Evolutionary conservation across 2,329 filamentous ascomycete species (phyloP).

Genomic region (Cercospora beticola): DNA sequence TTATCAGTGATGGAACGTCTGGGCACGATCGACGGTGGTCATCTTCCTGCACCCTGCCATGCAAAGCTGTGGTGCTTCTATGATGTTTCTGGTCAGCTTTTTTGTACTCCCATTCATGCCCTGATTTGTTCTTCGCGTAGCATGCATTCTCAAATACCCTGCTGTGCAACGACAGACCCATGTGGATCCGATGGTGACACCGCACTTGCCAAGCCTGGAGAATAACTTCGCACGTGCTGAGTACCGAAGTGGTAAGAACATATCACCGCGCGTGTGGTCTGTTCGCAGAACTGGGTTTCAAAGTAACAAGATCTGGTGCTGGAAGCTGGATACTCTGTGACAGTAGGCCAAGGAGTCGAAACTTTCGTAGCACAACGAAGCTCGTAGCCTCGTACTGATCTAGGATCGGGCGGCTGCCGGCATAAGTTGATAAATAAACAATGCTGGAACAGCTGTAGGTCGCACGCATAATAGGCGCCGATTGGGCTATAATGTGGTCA

Average conservation of each 20-base stretch:
- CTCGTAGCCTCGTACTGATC: neutral
- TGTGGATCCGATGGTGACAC: neutral
- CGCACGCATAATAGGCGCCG: neutral
- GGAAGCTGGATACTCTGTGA: neutral
- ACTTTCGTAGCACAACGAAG: neutral
- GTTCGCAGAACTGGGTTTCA: neutral
- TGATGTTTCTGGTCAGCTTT: neutral
- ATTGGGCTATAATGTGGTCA: neutral
- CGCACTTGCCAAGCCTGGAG: neutral
- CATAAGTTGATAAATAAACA: neutral
- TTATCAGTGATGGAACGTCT: neutral
- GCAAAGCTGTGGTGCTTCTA: neutral
- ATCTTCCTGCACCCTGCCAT: neutral
- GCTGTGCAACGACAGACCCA: neutral
- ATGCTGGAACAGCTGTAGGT: neutral
- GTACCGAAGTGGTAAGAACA: neutral
- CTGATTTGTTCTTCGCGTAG: neutral
- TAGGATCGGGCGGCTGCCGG: neutral
- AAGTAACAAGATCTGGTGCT: neutral
- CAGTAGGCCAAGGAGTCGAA: neutral
- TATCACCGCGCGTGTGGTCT: neutral
- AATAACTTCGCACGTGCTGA: neutral
- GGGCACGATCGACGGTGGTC: neutral
- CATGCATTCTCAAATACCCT: neutral
- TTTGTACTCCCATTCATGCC: neutral